These are phyloP conservation scores for Umbelopsis sp. DNA, from an alignment of 192 early-diverging fungal species.

Conservation along the genomic window DNA sequence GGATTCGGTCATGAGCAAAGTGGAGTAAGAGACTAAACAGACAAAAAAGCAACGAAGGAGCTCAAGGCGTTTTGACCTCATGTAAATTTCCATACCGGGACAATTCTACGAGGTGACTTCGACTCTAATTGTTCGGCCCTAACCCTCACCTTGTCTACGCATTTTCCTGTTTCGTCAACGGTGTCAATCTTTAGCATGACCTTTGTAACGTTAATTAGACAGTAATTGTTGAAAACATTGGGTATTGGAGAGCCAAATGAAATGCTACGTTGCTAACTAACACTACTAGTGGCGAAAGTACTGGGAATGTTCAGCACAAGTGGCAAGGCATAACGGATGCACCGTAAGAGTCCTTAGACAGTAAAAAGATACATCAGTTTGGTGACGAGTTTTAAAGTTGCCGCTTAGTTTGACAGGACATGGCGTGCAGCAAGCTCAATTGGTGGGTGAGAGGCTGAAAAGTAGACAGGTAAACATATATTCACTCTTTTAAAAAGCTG, in stretches of 20 bases:
- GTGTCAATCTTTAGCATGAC: background rate
- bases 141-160: background rate
- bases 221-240: background rate
- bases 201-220: background rate
- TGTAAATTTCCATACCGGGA: no score
- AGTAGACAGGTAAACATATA: background rate
- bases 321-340: constrained; percentile 16
- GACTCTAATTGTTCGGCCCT: no score
- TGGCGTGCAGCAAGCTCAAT: constrained; percentile 7
- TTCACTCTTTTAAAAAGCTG: no score
- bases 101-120: no score
- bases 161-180: background rate
- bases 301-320: background rate
- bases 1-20: background rate
- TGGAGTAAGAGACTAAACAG: background rate
- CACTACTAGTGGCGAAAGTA: constrained; percentile 5
- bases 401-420: constrained; percentile 2
- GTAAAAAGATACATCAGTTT: background rate
- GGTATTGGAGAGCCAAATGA: no score
- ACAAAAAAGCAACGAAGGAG: background rate
- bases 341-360: background rate
- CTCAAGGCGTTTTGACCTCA: background rate
- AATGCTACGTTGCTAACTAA: no score
- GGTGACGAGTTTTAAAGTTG: background rate
- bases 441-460: background rate